Evolutionary conservation across 2,329 filamentous ascomycete species (phyloP).

Genomic region (Pezicula radicicola): DNA sequence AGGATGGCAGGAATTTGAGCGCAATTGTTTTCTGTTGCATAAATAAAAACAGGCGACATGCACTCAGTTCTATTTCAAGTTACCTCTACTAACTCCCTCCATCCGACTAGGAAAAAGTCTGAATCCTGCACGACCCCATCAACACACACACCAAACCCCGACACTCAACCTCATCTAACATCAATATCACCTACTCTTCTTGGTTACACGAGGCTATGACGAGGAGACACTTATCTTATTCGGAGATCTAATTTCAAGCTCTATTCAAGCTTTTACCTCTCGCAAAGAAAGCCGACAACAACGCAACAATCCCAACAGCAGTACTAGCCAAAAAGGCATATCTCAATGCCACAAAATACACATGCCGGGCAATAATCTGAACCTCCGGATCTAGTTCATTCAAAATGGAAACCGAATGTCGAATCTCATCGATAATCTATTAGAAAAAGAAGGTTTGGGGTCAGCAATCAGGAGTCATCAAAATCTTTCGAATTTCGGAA

Average conservation of each 20-base stretch:
- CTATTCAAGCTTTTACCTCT: conserved; percentile 13
- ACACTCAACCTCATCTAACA: no score
- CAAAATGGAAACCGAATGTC: conserved; percentile 57
- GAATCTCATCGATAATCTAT: conserved; percentile 58
- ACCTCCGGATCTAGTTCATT: conserved; percentile 51
- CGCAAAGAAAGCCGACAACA: conserved; percentile 44
- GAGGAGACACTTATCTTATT: no score
- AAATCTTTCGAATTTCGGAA: background rate
- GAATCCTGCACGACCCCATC: no score
- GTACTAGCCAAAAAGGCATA: conserved; percentile 56
- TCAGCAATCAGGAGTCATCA: conserved; percentile 18
- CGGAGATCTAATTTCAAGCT: background rate
- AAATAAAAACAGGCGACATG: no score
- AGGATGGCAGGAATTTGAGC: no score
- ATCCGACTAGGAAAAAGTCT: no score
- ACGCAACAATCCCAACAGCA: conserved; percentile 44
- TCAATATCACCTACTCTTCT: no score
- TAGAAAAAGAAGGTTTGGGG: conserved; percentile 4
- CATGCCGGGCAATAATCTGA: conserved; percentile 51
- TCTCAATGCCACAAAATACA: conserved; percentile 57
- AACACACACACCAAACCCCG: no score
- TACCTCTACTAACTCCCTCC: no score
- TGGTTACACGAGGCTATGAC: no score
- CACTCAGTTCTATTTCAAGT: no score
- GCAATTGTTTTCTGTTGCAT: no score